Base-by-base conservation (phyloP, 768 basidiomycete genomes). In the Auricularia auricula-judae region DNA sequence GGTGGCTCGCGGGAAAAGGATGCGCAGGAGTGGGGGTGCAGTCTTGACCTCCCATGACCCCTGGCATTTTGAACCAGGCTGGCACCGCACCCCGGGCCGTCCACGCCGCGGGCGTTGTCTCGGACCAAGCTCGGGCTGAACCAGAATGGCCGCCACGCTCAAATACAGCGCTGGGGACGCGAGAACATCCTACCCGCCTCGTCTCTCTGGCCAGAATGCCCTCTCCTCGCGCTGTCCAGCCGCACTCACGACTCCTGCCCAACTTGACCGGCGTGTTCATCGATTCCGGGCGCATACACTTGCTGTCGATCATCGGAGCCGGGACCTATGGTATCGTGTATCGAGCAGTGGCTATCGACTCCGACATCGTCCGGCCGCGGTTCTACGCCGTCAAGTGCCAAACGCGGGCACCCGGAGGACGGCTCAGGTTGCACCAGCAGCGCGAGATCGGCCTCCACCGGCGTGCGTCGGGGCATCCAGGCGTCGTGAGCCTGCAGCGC, bases 271-370 rank as follows among this genome's bases (percentile, higher is more conserved):
- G 94, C 56, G 86, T 87, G 67, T 75, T 84, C 72, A 91, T 98
- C 79, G 92, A 95, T 81, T 81, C 84, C 67, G 87, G 86, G 68
- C 78, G 84, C 61, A 84, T 98, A 65, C 84, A 93, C 75, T 86
- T 98, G 66, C 83, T 89, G 69, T 85, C 89, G 70, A 82, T 95
- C 67, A 84, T 98, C 61, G 96, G 96, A 42, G 84, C 89, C 39
- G 96, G 96, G 12, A 95, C 95, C 29, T 98, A 97, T 72, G 96
- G 96, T 63, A 87, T 94, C 69, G 96, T 98, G 11, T 97, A 96
- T 74, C 88, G 90, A 64, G 95, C 92, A 33, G 79, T 89, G 65
- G 89, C 89, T 71, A 71, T 74, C 51, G 71, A 73, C 81, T 68
- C 75, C 79, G 44, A 77, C 79, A 71, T 68, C 21, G 70, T 77